Base-by-base conservation (phyloP, 352 stramenopile species). In the Phytophthora tentaculata region DNA sequence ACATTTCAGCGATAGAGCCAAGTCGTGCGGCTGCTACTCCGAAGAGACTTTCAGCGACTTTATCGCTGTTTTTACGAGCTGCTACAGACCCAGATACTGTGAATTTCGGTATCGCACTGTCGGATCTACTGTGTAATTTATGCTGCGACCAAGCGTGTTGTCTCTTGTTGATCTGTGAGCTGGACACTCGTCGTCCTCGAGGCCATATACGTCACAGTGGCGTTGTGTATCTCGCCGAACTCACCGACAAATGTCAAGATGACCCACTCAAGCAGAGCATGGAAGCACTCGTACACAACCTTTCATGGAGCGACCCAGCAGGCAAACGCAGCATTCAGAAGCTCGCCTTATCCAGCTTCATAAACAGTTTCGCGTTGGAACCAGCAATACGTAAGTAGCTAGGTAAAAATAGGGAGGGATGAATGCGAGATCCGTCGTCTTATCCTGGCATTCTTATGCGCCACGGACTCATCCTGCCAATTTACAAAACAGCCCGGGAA, bases 281-380 rank as follows among this genome's bases (percentile, higher is more conserved):
- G 67, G 79, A 88, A 51, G 71, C 84, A 0, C 64, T 91, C 0
- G 79, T 80, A 0, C 86, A 92, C 58, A 94, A 94, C 55, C 67
- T 94, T 12, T 84, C 86, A 2, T 92, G 84, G 84, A 91, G 84
- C 56, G 84, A 92, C 49, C 75, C 81, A 14, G 72, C 76, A 2
- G 77, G 79, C 26, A 94, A 94, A 65, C 81, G 85, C 12, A 78
- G 48, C 10, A 58, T 92, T 20, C 86, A 94, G 45, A 92, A 94
- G 67, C 63, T 94, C 9, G 80, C 65, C 0, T 68, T 91, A 6
- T 92, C 83, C 0, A 84, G 75, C 50, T 94, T 79, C 61, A 80
- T 92, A 74, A 53, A 74, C 26, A 12, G 17, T 9, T 48, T 48
- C 16, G 35, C 35, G 14, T 10, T 39, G 14, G 32, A 39, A 14